Conservation (phyloP, 768 basidiomycete genomes). For the Lepiota venenata region DNA sequence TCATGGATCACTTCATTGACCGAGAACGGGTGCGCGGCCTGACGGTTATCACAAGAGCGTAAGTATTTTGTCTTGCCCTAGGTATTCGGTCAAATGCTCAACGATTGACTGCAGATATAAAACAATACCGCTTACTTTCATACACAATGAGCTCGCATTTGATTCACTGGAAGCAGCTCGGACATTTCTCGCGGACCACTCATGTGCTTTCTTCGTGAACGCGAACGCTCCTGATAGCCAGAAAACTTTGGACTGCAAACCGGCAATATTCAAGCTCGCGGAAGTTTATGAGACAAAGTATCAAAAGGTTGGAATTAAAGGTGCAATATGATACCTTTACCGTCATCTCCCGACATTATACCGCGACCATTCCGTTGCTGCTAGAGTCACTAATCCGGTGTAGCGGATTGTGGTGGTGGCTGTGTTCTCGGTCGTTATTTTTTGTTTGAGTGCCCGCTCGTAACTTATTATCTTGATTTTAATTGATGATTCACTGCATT, state of each 20-base stretch:
- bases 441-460: neutral
- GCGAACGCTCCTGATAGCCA: slow-evolving; percentile 57
- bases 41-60: slow-evolving; percentile 93
- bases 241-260: slow-evolving; percentile 71
- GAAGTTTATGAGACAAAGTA: slow-evolving; percentile 78
- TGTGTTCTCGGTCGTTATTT: neutral
- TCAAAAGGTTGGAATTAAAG: slow-evolving; percentile 85
- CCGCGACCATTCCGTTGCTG: slow-evolving; percentile 7
- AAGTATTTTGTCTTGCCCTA: slow-evolving; percentile 28
- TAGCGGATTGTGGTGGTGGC: neutral
- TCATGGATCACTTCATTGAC: slow-evolving; percentile 98
- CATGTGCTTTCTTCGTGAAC: slow-evolving; percentile 64
- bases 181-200: slow-evolving; percentile 69
- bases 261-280: slow-evolving; percentile 50
- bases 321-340: slow-evolving; percentile 64
- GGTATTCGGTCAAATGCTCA: slow-evolving; percentile 7
- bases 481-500: neutral
- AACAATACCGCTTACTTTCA: slow-evolving; percentile 70
- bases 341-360: slow-evolving; percentile 6
- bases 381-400: slow-evolving; percentile 3
- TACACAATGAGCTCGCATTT: slow-evolving; percentile 83
- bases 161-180: slow-evolving; percentile 59
- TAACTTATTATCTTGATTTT: neutral
- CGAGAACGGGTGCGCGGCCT: slow-evolving; percentile 86
- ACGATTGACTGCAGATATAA: slow-evolving; percentile 57